Base-by-base conservation (phyloP, 345 rosid genomes). In the Populus alba region DNA sequence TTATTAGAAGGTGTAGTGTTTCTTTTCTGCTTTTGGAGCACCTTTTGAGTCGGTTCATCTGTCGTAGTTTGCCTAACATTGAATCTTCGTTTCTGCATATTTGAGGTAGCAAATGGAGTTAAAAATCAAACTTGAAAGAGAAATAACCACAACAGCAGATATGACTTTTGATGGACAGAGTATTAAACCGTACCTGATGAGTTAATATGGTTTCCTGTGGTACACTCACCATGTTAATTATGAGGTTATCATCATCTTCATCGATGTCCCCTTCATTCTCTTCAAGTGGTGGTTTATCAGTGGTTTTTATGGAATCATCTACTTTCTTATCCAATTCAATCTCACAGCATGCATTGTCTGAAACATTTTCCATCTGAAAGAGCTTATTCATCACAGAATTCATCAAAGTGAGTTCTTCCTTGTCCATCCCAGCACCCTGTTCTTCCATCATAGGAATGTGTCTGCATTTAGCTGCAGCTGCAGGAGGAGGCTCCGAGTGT, bases 351-450 rank as follows among this genome's bases (percentile, higher is more conserved):
- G 59, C 0, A 53, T 47, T 31, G 29, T 62, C 38, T 33, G 83
- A 51, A 70, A 80, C 41, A 45, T 75, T 86, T 80, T 85, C 86
- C 79, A 80, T 90, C 85, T 81, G 63, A 79, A 96, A 87, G 22
- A 96, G 90, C 87, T 83, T 90, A 77, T 80, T 82, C 92, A 96
- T 88, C 79, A 96, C 97, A 0, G 92, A 90, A 68, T 83, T 86
- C 97, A 94, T 95, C 76, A 93, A 67, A 73, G 80, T 77, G 76
- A 92, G 77, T 83, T 96, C 97, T 78, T 89, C 84, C 72, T 87
- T 87, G 75, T 88, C 82, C 38, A 89, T 62, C 38, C 83, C 90
- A 67, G 66, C 86, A 70, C 78, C 71, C 22, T 83, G 81, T 8
- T 83, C 77, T 69, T 88, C 89, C 23, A 73, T 29, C 66, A 70